Base-by-base conservation (phyloP, 1,284 basidiomycete genomes). In the Heterobasidion annosum region DNA sequence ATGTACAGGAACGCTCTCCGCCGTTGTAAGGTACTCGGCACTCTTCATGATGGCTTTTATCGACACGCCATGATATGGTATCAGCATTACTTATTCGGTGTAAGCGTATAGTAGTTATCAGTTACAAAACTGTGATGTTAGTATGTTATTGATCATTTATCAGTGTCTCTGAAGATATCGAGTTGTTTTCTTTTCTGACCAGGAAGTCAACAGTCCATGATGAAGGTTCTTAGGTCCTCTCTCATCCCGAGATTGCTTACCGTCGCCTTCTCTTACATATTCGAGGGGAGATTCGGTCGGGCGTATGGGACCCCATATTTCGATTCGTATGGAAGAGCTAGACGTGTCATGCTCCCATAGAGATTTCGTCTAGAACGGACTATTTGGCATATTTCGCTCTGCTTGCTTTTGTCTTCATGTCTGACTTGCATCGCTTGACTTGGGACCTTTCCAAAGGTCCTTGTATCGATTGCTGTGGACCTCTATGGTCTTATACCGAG, bases 71-170 rank as follows among this genome's bases (percentile, higher is more conserved):
- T 53, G 70, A 71, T 45, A 77, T 67, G 8, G 79, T 66, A 70
- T 73, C 75, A 9, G 88, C 85, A 12, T 77, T 65, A 55, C 79
- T 73, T 8, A 82, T 79, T 0, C 81, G 83, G 60, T 83, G 72
- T 8, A 62, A 25, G 25, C 25, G 25, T 25, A 25, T 4, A 57
- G 2, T 83, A 85, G 59, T 81, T 78, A 10, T 73, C 67, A 62
- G 85, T 83, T 47, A 70, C 60, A 8, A 78, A 69, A 16, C 81
- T 82, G 8, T 44, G 25, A 44, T 12, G 8, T 12, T 9, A 8
- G 34, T 16, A 46, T 34, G 16, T 5, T 18, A 7, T 33, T 44
- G 16, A 15, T 25, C 51, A 87, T 77, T 43, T 81, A 48, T 15
- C 44, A 25, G 1, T 25, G 25, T 4, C 25, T 25, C 3, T 25